phyloP scores from a whole-genome alignment of 257 asterid species.

The Solanum pinnatisectum region DNA sequence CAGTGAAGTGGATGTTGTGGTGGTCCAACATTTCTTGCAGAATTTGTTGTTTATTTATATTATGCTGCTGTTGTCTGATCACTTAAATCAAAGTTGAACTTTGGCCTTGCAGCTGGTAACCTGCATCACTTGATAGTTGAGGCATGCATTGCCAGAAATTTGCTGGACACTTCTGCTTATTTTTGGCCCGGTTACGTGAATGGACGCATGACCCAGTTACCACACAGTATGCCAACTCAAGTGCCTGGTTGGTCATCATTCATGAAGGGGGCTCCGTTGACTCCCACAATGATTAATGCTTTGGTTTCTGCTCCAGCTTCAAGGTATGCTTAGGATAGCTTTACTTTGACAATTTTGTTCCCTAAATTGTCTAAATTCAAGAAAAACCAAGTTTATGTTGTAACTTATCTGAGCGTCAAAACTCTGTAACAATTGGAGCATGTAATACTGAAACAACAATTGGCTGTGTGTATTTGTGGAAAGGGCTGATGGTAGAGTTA shows the following conservation, averaged over 20 bases:
- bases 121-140: conserved; percentile 82
- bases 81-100: neutral
- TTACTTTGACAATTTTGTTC: neutral
- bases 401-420: neutral
- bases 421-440: neutral
- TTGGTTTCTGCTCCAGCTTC: conserved; percentile 86
- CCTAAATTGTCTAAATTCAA: neutral
- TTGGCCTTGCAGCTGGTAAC: conserved; percentile 67
- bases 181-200: conserved; percentile 85
- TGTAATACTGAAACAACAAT: neutral
- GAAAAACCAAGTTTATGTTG: neutral
- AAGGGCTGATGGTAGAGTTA: neutral
- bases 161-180: conserved; percentile 86
- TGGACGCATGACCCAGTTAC: conserved; percentile 55
- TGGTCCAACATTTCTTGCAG: neutral
- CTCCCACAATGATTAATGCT: conserved; percentile 54
- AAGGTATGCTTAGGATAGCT: conserved; percentile 43
- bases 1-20: neutral
- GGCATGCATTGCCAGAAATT: conserved; percentile 83
- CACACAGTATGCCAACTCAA: conserved; percentile 58
- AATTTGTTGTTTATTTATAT: neutral
- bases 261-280: conserved; percentile 74
- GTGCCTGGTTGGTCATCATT: conserved; percentile 82
- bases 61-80: neutral
- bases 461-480: neutral